These are phyloP conservation scores for Vigna reflexopilosa DNA, from an alignment of 306 rosid genomes.

Conservation along the genomic window DNA sequence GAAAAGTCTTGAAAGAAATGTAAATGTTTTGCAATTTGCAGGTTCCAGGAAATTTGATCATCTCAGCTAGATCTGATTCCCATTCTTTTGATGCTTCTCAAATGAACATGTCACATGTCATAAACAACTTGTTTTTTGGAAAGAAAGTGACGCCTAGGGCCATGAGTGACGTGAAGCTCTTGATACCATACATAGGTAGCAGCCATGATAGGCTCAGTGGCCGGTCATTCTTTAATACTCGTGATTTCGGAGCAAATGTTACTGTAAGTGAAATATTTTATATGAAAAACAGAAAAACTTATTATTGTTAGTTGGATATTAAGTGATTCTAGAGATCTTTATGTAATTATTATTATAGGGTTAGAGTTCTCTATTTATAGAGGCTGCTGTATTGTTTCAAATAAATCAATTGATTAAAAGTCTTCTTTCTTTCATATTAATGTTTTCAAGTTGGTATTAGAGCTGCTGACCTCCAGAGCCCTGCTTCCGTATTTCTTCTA, in stretches of 20 bases:
- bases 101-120: conserved; percentile 96
- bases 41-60: conserved; percentile 92
- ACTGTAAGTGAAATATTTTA: conserved; percentile 74
- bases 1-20: conserved; percentile 36
- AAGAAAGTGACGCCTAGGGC: conserved; percentile 67
- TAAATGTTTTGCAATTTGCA: conserved; percentile 51
- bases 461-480: too few species aligned
- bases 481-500: too few species aligned
- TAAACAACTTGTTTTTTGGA: conserved; percentile 85
- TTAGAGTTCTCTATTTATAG: too few species aligned
- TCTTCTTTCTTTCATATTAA: too few species aligned
- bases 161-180: conserved; percentile 71
- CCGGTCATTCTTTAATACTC: conserved; percentile 77
- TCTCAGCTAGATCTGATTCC: conserved; percentile 87
- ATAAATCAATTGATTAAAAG: too few species aligned
- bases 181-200: conserved; percentile 81
- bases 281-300: not conserved
- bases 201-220: conserved; percentile 91
- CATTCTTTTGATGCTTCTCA: conserved; percentile 95
- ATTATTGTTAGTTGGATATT: too few species aligned
- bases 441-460: too few species aligned
- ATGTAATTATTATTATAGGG: too few species aligned
- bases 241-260: conserved; percentile 72
- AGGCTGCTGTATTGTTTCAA: too few species aligned
- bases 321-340: too few species aligned